These are phyloP conservation scores for Filosporella fistucella DNA, from an alignment of 495 filamentous ascomycete species.

Conservation along the genomic window DNA sequence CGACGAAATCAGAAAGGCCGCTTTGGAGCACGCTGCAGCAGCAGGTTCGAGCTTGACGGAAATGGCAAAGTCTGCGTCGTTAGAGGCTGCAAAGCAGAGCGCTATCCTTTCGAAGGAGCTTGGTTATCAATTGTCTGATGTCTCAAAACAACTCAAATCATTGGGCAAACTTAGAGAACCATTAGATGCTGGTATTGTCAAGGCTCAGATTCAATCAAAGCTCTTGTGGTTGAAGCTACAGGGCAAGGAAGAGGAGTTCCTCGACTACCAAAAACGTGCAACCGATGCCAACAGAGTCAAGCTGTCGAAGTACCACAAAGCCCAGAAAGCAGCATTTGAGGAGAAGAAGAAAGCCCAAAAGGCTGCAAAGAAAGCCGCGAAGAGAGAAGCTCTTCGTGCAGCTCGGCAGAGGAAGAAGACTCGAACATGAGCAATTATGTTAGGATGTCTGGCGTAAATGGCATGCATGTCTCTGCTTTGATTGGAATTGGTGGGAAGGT, in stretches of 20 bases:
- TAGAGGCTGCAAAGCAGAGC: conserved; percentile 22
- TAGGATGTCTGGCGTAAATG: conserved; percentile 11
- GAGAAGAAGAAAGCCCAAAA: conserved; percentile 11
- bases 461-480: conserved; percentile 11
- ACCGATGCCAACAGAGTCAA: conserved; percentile 6
- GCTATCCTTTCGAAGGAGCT: conserved; percentile 25
- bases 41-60: conserved; percentile 7
- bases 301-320: conserved; percentile 1
- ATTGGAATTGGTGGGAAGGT: conserved; percentile 4
- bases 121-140: conserved; percentile 15
- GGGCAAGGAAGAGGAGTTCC: conserved; percentile 21
- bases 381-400: conserved; percentile 9
- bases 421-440: conserved; percentile 8
- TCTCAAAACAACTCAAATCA: conserved; percentile 10
- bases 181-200: conserved; percentile 15
- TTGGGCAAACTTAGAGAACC: conserved; percentile 15
- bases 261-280: conserved; percentile 17
- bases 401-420: conserved; percentile 9
- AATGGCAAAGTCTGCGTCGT: conserved; percentile 18
- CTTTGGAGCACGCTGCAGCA: conserved; percentile 13
- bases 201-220: conserved; percentile 23
- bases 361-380: conserved; percentile 14
- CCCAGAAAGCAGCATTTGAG: neutral
- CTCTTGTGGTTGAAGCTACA: conserved; percentile 24
- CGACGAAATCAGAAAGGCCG: conserved; percentile 13